These are phyloP conservation scores for Metarhizium album DNA, from an alignment of 2,329 filamentous ascomycete species.

Conservation along the genomic window DNA sequence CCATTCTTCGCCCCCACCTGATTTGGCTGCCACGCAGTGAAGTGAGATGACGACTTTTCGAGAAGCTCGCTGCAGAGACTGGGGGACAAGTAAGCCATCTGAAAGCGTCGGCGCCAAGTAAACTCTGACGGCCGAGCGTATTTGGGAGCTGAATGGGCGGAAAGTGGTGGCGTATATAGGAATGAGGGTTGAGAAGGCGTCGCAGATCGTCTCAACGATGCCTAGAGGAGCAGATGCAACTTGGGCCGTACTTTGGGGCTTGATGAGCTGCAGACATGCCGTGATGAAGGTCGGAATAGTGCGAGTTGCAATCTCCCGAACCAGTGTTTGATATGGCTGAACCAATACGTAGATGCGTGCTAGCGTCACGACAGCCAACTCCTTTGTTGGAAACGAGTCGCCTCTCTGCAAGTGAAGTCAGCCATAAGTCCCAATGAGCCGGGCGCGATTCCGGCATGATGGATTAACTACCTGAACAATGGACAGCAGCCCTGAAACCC, in stretches of 20 bases:
- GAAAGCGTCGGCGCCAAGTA: slow-evolving; percentile 56
- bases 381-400: slow-evolving; percentile 64
- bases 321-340: slow-evolving; percentile 69
- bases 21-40: slow-evolving; percentile 73
- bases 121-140: slow-evolving; percentile 47
- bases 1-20: slow-evolving; percentile 70
- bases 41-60: slow-evolving; percentile 59
- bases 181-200: slow-evolving; percentile 60
- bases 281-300: slow-evolving; percentile 65
- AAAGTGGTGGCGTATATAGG: slow-evolving; percentile 77
- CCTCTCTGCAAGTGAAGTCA: slow-evolving; percentile 48
- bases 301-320: slow-evolving; percentile 81
- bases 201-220: slow-evolving; percentile 57
- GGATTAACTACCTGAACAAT: slow-evolving; percentile 54
- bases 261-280: slow-evolving; percentile 57
- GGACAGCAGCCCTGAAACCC: slow-evolving; percentile 66
- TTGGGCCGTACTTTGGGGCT: slow-evolving; percentile 26
- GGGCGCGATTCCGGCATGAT: not conserved
- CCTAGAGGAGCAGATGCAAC: slow-evolving; percentile 25
- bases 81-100: slow-evolving; percentile 36
- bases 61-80: slow-evolving; percentile 44
- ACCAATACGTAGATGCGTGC: slow-evolving; percentile 77
- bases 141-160: slow-evolving; percentile 61
- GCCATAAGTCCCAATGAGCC: not conserved
- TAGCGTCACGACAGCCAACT: slow-evolving; percentile 64